Evolutionary conservation across 495 filamentous ascomycete genomes (phyloP), one percentile per base, ranked within the genome.

Genomic region (Talaromyces proteolyticus): DNA sequence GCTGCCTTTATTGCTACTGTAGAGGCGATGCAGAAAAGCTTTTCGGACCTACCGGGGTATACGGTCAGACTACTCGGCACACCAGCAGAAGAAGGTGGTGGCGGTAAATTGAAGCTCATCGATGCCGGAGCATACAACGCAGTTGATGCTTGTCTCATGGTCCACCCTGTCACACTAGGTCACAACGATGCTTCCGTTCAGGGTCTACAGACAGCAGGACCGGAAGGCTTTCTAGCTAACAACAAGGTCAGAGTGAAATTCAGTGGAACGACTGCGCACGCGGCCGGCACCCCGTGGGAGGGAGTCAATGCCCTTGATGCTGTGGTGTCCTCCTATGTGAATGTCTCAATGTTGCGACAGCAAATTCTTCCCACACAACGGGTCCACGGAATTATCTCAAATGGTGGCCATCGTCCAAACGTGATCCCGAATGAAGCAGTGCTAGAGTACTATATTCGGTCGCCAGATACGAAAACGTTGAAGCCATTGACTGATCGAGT

Each of bases 271-370:
- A 69, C 77, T 11, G 67, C 78, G 0, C 77, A 82, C 53, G 77
- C 81, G 0, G 81, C 80, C 2, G 76, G 75, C 4, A 70, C 69
- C 11, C 84, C 82, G 0, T 85, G 82, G 81, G 64, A 77, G 21
- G 81, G 81, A 0, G 66, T 85, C 44, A 87, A 87, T 55, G 82
- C 82, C 0, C 70, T 86, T 0, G 84, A 86, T 54, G 83, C 81
- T 0, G 67, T 85, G 6, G 72, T 85, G 4, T 69, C 71, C 1
- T 74, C 77, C 0, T 87, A 85, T 60, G 81, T 81, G 39, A 74
- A 72, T 44, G 64, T 85, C 10, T 78, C 77, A 0, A 73, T 80
- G 20, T 67, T 86, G 7, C 64, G 83, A 6, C 81, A 85, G 61
- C 82, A 85, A 58, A 79, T 79, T 20, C 34, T 63, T 10, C 70